A percentile compares a stretch with the other conserved stretches of the same genome.
Conservation (phyloP, 2,329 filamentous ascomycete genomes). For the Thyridium curvatum region DNA sequence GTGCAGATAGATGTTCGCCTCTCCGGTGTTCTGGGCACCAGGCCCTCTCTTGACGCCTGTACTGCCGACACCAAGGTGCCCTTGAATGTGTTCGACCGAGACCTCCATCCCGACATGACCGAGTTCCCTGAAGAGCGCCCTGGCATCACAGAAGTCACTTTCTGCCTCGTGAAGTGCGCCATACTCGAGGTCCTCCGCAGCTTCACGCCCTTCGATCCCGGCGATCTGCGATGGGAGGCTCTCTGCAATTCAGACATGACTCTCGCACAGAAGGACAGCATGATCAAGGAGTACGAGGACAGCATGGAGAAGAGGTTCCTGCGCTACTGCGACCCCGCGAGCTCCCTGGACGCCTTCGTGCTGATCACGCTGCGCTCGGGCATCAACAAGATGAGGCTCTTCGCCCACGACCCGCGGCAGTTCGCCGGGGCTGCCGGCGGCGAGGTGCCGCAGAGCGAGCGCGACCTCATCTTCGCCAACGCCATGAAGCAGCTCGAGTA, state of each 20-base stretch:
- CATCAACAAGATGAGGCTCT: conserved; percentile 14
- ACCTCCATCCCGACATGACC: too few relatives aligned
- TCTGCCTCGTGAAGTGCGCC: too few relatives aligned
- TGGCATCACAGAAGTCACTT: too few relatives aligned
- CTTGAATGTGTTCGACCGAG: too few relatives aligned
- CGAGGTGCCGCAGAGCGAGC: conserved; percentile 12
- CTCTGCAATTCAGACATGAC: conserved; percentile 14
- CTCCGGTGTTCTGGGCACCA: too few relatives aligned
- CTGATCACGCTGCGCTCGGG: conserved; percentile 9
- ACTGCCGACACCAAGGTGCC: too few relatives aligned
- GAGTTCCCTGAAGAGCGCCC: too few relatives aligned
- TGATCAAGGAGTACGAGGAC: conserved; percentile 16
- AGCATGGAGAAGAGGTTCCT: conserved; percentile 21
- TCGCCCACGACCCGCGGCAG: conserved; percentile 15
- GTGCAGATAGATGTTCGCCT: too few relatives aligned
- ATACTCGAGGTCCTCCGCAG: too few relatives aligned
- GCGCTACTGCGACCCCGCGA: conserved; percentile 20
- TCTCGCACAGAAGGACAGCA: conserved; percentile 14
- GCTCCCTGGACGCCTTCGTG: conserved; percentile 22
- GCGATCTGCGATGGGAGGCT: too few relatives aligned
- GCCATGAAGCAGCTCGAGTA: conserved; percentile 10
- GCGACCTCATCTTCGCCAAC: conserved; percentile 12
- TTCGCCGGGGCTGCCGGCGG: conserved; percentile 9
- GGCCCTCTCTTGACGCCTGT: too few relatives aligned
- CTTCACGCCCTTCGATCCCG: too few relatives aligned